Evolutionary conservation across 2,329 filamentous ascomycete genomes (phyloP).

Genomic region (Phyllosticta capitalensis): DNA sequence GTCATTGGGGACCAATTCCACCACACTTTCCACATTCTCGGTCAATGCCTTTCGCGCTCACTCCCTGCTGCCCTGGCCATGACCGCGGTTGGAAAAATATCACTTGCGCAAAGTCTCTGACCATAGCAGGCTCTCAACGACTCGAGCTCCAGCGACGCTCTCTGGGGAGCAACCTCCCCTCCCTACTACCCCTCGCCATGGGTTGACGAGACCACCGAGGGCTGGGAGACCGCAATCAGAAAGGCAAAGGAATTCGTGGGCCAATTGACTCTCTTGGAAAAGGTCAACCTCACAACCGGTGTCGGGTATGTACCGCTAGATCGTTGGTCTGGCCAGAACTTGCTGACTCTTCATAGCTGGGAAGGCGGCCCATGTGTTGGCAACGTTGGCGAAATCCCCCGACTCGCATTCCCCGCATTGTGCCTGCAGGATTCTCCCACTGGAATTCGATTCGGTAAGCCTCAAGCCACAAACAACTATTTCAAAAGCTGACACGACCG

Average conservation of each 20-base stretch:
- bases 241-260: conserved; percentile 73
- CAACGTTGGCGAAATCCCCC: conserved; percentile 59
- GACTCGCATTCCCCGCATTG: conserved; percentile 60
- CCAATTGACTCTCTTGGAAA: conserved; percentile 73
- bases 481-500: neutral
- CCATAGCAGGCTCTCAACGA: conserved; percentile 1
- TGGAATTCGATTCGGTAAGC: conserved; percentile 58
- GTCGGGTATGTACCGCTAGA: conserved; percentile 52
- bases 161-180: conserved; percentile 36
- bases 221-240: conserved; percentile 65
- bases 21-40: neutral
- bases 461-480: neutral
- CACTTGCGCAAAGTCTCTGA: neutral
- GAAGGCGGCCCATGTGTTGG: conserved; percentile 66
- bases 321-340: neutral
- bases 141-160: conserved; percentile 3
- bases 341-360: conserved; percentile 42
- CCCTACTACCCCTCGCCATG: conserved; percentile 82
- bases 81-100: neutral
- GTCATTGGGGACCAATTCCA: neutral
- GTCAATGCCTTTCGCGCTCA: neutral
- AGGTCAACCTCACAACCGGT: conserved; percentile 92
- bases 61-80: neutral
- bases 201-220: conserved; percentile 60
- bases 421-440: conserved; percentile 82